Percentiles rank a stretch among this genome's conserved stretches.
Conservation (phyloP, 75 land plant genomes). For the Pinus taeda region DNA sequence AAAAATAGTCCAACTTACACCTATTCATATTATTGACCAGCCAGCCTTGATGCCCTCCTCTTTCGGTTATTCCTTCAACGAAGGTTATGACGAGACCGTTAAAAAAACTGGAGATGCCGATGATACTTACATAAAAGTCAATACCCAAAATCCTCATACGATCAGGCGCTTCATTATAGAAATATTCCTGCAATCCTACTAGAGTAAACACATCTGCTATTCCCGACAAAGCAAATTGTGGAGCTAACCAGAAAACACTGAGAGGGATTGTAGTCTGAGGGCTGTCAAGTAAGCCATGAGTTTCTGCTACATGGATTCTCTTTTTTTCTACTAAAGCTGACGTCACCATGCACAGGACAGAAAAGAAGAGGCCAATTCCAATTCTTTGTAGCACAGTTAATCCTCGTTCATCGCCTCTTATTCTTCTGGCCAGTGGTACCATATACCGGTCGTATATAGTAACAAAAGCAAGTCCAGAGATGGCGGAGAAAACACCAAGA, state of each 20-base stretch:
- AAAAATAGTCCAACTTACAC: conserved; percentile 52
- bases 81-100: background rate
- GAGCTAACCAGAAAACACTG: background rate
- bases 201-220: background rate
- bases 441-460: too few species aligned
- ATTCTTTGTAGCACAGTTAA: background rate
- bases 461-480: too few species aligned
- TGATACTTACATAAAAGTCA: background rate
- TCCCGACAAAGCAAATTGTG: background rate
- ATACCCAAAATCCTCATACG: background rate
- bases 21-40: conserved; percentile 11
- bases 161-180: background rate
- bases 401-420: background rate
- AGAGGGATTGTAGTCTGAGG: background rate
- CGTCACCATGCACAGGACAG: background rate
- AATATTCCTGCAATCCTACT: background rate
- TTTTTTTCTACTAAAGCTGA: background rate
- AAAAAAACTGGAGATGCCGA: background rate
- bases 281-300: background rate
- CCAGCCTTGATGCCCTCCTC: background rate
- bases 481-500: too few species aligned
- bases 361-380: background rate
- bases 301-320: background rate
- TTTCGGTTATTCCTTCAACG: background rate
- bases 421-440: too few species aligned